Percentiles rank a stretch among this genome's conserved stretches.
phyloP scores from a whole-genome alignment of 345 rosid species.

The Eutrema yunnanense region DNA sequence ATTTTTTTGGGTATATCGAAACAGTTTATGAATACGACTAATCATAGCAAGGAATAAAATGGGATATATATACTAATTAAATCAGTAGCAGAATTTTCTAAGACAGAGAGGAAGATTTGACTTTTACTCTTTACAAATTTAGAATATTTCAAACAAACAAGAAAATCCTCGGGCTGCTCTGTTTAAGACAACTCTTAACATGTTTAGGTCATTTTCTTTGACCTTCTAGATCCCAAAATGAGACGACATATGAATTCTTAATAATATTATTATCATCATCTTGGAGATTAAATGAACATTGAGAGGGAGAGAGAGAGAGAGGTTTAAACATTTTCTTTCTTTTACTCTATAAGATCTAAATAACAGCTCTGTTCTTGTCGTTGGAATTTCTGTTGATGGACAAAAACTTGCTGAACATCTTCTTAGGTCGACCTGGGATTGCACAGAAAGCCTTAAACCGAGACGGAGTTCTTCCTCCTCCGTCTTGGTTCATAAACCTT shows the following conservation, averaged over 20 bases:
- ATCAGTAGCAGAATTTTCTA: background rate
- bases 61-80: background rate
- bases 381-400: slow-evolving; percentile 45
- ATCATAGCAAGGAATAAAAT: background rate
- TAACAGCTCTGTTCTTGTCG: slow-evolving; percentile 27
- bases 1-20: background rate
- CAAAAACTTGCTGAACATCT: slow-evolving; percentile 53
- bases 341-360: slow-evolving; percentile 19
- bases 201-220: slow-evolving; percentile 7
- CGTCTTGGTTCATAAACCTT: slow-evolving; percentile 46
- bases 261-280: slow-evolving; percentile 9
- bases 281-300: slow-evolving; percentile 19
- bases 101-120: slow-evolving; percentile 6
- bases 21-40: background rate
- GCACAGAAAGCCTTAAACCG: slow-evolving; percentile 70
- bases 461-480: slow-evolving; percentile 55
- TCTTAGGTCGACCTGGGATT: slow-evolving; percentile 59
- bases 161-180: background rate
- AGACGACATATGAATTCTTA: background rate
- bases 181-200: background rate
- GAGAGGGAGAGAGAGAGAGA: slow-evolving; percentile 3
- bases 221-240: background rate
- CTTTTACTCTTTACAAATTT: background rate
- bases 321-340: slow-evolving; percentile 18
- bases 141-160: background rate